Base-by-base conservation (phyloP, 2,329 filamentous ascomycete genomes). In the Trichoderma koningii region DNA sequence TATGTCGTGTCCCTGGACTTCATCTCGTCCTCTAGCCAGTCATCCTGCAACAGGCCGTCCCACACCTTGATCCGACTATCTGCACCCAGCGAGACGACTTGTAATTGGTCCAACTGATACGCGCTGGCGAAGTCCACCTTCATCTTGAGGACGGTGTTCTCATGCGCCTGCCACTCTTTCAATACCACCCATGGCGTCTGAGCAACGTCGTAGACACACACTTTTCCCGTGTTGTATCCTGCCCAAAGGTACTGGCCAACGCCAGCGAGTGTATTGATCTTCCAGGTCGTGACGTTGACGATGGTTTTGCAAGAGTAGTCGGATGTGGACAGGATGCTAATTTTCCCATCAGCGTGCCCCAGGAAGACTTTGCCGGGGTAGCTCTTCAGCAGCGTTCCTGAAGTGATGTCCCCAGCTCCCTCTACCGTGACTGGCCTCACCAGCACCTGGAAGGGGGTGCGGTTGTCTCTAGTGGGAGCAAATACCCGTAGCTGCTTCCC, bases 131-230 rank as follows among this genome's bases (percentile, higher is more conserved):
- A 82, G 74, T 99, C 95, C 1, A 90, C 85, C 14, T 91, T 78
- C 66, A 99, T 85, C 65, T 88, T 89, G 53, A 91, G 84, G 7
- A 97, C 89, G 0, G 93, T 91, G 68, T 90, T 90, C 7, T 92
- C 88, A 73, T 98, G 95, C 3, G 92, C 94, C 69, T 89, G 87
- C 94, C 95, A 99, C 73, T 98, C 94, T 76, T 99, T 99, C 78
- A 91, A 89, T 28, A 96, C 87, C 21, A 84, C 84, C 95, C 95
- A 99, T 0, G 94, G 94, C n/a, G 85, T 87, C 34, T 86, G 84
- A 10, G 81, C 85, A 12, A 92, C 90, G 75, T 99, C 93, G 76
- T 97, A 99, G 7, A 98, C 90, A 72, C 92, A 95, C 38, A 97
- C 87, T 83, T 90, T 96, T 17, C 95, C 95, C 0, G 91, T 97